A percentile compares a stretch with the other conserved stretches of the same genome.
Evolutionary conservation across 768 basidiomycete genomes (phyloP).

Genomic region (Hysterangium stoloniferum): DNA sequence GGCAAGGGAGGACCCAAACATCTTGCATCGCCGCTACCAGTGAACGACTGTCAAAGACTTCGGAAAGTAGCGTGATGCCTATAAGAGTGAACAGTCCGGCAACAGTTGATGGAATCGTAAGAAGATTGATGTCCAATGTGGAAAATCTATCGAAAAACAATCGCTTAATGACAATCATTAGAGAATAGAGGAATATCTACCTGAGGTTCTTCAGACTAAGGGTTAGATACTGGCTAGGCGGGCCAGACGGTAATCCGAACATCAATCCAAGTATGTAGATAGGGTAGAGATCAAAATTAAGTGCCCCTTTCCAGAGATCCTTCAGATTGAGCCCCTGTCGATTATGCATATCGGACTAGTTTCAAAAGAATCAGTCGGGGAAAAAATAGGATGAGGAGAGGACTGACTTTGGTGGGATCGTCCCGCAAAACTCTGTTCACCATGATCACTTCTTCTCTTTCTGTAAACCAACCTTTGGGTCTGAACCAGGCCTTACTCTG

Average conservation of each 20-base stretch:
- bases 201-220: slow-evolving; percentile 49
- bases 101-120: slow-evolving; percentile 49
- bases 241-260: slow-evolving; percentile 41
- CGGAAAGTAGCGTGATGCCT: slow-evolving; percentile 40
- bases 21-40: slow-evolving; percentile 46
- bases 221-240: slow-evolving; percentile 51
- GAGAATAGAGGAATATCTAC: slow-evolving; percentile 18
- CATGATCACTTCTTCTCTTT: slow-evolving; percentile 52
- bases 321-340: slow-evolving; percentile 47
- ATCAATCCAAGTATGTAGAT: slow-evolving; percentile 50
- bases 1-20: slow-evolving; percentile 54
- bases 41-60: slow-evolving; percentile 45
- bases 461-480: slow-evolving; percentile 57
- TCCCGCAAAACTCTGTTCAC: slow-evolving; percentile 55
- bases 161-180: neutral
- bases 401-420: slow-evolving; percentile 47
- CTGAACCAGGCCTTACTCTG: slow-evolving; percentile 52
- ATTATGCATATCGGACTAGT: slow-evolving; percentile 63
- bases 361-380: too few species aligned
- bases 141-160: slow-evolving; percentile 36
- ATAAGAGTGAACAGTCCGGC: slow-evolving; percentile 46
- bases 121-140: slow-evolving; percentile 53
- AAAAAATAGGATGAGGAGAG: neutral
- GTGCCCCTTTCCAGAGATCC: slow-evolving; percentile 45
- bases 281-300: slow-evolving; percentile 62